phyloP scores from a whole-genome alignment of 2,329 filamentous ascomycete genomes.

The Fusarium nygamai region DNA sequence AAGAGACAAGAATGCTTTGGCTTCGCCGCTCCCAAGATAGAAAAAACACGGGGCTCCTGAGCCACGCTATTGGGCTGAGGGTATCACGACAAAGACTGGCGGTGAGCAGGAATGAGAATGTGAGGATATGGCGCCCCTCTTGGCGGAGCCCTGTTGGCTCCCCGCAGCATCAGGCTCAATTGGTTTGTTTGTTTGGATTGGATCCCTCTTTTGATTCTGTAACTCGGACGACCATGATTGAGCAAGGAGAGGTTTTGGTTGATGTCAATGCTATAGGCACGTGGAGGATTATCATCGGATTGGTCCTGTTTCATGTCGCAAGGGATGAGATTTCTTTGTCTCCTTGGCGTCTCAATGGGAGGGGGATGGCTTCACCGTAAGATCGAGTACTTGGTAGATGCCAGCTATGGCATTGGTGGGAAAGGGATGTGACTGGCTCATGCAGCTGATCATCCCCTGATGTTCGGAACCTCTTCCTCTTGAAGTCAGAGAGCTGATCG shows the following conservation, averaged over 20 bases:
- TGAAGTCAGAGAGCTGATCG: not conserved
- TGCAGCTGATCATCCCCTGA: not conserved
- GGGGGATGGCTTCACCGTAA: conserved; percentile 7
- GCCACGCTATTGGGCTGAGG: conserved; percentile 36
- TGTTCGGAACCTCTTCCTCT: not conserved
- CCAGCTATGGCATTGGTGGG: not conserved
- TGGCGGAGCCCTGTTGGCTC: conserved; percentile 15
- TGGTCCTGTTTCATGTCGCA: conserved; percentile 24
- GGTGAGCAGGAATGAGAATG: conserved; percentile 25
- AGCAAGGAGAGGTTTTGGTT: conserved; percentile 9
- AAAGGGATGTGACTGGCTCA: not conserved
- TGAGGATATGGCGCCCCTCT: conserved; percentile 6
- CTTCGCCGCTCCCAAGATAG: conserved; percentile 39
- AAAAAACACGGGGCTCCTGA: conserved; percentile 21
- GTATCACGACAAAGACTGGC: conserved; percentile 35
- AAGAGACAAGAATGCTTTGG: not conserved
- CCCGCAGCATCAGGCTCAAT: conserved; percentile 27
- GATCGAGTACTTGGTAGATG: not conserved
- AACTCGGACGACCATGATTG: conserved; percentile 31
- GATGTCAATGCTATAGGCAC: conserved; percentile 11
- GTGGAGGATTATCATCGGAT: conserved; percentile 16
- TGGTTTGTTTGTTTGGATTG: conserved; percentile 37
- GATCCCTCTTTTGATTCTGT: conserved; percentile 12
- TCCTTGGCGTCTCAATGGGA: conserved; percentile 30
- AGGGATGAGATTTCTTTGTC: conserved; percentile 9